These are phyloP conservation scores for Melampsora larici-populina DNA, from an alignment of 1,284 basidiomycete genomes.

Conservation along the genomic window DNA sequence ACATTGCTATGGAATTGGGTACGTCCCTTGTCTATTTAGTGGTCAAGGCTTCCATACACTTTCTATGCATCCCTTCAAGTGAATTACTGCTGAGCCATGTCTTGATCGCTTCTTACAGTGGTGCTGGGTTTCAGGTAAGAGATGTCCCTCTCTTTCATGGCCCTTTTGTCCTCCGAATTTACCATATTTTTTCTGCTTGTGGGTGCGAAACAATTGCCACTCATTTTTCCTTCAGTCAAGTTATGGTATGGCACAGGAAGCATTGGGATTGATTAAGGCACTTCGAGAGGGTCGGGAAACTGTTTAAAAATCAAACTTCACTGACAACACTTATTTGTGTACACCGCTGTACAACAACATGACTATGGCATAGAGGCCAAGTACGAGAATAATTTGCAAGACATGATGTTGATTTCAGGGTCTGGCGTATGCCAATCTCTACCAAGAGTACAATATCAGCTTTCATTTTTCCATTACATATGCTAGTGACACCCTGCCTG, in stretches of 20 bases:
- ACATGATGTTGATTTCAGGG: no score
- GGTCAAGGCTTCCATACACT: not conserved
- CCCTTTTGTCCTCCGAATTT: no score
- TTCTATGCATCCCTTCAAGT: not conserved
- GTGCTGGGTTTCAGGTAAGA: slow-evolving; percentile 21
- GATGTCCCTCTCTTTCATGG: not conserved
- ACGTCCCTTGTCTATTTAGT: not conserved
- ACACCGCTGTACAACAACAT: no score
- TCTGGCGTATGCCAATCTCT: no score
- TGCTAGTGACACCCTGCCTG: no score
- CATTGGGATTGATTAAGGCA: not conserved
- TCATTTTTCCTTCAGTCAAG: slow-evolving; percentile 16
- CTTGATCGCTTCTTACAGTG: not conserved
- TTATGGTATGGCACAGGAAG: slow-evolving; percentile 29
- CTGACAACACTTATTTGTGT: no score
- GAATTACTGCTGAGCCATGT: not conserved
- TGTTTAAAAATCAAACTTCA: not conserved
- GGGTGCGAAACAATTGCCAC: not conserved
- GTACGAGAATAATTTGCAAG: no score
- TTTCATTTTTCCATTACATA: no score
- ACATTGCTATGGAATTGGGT: slow-evolving; percentile 41
- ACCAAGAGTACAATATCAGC: no score
- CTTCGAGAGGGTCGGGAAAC: not conserved
- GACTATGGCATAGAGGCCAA: no score
- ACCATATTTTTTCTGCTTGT: not conserved